Evolutionary conservation across 345 rosid species (phyloP).

Genomic region (Syzygium aqueum): DNA sequence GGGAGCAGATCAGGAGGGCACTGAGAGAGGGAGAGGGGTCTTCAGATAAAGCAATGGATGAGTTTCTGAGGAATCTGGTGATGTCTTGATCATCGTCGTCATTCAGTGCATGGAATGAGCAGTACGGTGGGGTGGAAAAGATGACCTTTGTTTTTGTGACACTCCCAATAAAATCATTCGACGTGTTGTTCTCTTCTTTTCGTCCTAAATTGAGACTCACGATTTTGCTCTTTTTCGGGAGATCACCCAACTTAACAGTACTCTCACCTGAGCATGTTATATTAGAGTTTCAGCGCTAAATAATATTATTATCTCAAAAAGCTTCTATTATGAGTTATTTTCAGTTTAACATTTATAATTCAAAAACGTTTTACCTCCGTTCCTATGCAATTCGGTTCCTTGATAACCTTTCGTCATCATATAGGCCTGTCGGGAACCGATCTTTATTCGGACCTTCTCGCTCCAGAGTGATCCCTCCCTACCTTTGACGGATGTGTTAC

Average conservation of each 20-base stretch:
- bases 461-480: neutral
- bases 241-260: accelerated
- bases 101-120: neutral
- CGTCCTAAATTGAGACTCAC: neutral
- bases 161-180: neutral
- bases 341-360: neutral
- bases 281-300: neutral
- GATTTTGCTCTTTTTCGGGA: neutral
- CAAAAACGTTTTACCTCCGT: no score
- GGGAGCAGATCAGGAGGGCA: neutral
- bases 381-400: no score
- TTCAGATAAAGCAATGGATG: neutral
- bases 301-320: neutral
- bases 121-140: neutral
- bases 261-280: neutral
- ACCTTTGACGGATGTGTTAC: neutral
- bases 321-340: neutral
- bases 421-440: neutral
- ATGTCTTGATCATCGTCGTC: neutral
- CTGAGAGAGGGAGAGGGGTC: neutral
- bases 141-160: neutral
- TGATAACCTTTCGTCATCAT: no score
- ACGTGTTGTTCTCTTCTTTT: neutral
- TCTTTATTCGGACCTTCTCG: neutral
- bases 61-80: neutral